Conservation (phyloP, 2,329 filamentous ascomycete species). For the Trichoderma harzianum region DNA sequence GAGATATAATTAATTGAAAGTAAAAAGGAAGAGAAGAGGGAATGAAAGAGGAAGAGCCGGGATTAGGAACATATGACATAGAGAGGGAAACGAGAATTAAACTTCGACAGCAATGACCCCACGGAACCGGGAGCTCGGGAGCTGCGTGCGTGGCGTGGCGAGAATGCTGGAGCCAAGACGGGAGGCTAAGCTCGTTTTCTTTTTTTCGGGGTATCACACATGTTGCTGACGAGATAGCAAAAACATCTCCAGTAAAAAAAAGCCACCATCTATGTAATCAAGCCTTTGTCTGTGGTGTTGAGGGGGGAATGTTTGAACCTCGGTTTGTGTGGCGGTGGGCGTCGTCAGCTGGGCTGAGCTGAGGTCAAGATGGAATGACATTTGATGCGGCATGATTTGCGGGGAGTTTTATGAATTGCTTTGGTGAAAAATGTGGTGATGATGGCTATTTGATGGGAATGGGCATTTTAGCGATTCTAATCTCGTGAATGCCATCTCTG, state of each 20-base stretch:
- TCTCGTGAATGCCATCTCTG: background rate
- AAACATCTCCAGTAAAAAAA: background rate
- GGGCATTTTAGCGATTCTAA: background rate
- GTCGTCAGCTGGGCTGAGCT: conserved; percentile 9
- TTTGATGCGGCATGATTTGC: background rate
- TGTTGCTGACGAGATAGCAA: background rate
- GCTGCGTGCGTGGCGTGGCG: background rate
- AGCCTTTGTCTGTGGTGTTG: background rate
- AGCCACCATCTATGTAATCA: background rate
- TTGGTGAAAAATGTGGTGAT: background rate
- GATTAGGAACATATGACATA: background rate
- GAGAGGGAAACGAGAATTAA: background rate
- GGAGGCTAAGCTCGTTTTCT: background rate
- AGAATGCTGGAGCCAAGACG: background rate
- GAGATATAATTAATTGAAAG: background rate
- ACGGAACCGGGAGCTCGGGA: background rate
- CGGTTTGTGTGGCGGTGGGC: background rate
- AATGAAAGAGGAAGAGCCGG: background rate
- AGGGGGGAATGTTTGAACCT: background rate
- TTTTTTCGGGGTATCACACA: background rate
- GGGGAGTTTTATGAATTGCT: background rate
- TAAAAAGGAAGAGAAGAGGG: background rate
- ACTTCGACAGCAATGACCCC: background rate
- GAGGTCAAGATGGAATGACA: background rate
- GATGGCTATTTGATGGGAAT: background rate